Evolutionary conservation across 2,329 filamentous ascomycete genomes (phyloP).

Genomic region (Alternaria hordeiaustralica): DNA sequence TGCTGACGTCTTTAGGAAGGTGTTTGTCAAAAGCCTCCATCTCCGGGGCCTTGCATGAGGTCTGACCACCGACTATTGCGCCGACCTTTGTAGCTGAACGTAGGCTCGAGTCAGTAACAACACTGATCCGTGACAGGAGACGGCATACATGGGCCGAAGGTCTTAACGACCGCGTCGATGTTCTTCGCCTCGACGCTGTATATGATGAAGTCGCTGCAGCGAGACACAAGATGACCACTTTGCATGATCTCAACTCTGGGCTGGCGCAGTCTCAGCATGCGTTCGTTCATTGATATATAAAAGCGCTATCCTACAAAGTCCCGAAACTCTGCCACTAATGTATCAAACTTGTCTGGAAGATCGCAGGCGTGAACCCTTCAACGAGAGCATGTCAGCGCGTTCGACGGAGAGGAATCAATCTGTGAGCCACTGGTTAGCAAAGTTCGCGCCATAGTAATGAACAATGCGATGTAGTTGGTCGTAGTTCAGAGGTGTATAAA

Average conservation of each 20-base stretch:
- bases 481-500: slow-evolving; percentile 80
- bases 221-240: slow-evolving; percentile 95
- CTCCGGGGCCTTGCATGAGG: slow-evolving; percentile 96
- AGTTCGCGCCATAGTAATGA: slow-evolving; percentile 23
- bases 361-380: slow-evolving; percentile 93
- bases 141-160: slow-evolving; percentile 88
- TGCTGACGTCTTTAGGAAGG: slow-evolving; percentile 86
- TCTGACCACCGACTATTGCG: slow-evolving; percentile 96
- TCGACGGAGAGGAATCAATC: slow-evolving; percentile 13
- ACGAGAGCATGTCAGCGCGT: slow-evolving; percentile 31
- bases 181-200: slow-evolving; percentile 96
- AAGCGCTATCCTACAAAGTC: slow-evolving; percentile 74
- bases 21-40: slow-evolving; percentile 91
- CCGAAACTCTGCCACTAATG: slow-evolving; percentile 79
- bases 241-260: slow-evolving; percentile 81
- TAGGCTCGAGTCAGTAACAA: slow-evolving; percentile 9
- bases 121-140: slow-evolving; percentile 8
- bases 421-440: slow-evolving; percentile 46
- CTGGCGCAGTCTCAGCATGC: slow-evolving; percentile 64
- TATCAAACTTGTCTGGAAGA: slow-evolving; percentile 84
- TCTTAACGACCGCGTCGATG: slow-evolving; percentile 84
- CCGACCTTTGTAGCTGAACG: slow-evolving; percentile 84
- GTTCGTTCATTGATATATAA: slow-evolving; percentile 46
- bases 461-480: slow-evolving; percentile 24
- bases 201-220: slow-evolving; percentile 97